These are phyloP conservation scores for Debaryomyces coudertii DNA, from an alignment of 1,139 yeast genomes.

Conservation along the genomic window DNA sequence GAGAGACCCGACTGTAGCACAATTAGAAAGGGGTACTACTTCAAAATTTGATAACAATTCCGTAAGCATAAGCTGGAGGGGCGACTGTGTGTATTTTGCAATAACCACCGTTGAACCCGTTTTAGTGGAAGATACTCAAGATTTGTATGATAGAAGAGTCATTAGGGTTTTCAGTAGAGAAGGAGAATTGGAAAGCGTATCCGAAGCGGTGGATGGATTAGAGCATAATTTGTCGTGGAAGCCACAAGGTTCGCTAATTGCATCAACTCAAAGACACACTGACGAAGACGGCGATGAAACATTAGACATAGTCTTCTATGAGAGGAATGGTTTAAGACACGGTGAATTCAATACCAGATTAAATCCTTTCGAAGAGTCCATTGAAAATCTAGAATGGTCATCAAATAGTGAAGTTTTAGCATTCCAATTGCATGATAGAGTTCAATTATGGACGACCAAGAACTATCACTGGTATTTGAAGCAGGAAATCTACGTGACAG, in stretches of 20 bases:
- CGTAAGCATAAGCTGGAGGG: constrained; percentile 82
- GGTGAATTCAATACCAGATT: constrained; percentile 80
- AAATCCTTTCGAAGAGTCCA: constrained; percentile 45
- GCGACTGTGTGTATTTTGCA: constrained; percentile 86
- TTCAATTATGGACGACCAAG: constrained; percentile 88
- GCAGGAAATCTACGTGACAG: constrained; percentile 59
- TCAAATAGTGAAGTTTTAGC: constrained; percentile 79
- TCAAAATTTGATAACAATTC: constrained; percentile 54
- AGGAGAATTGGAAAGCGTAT: constrained; percentile 78
- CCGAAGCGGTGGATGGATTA: constrained; percentile 87
- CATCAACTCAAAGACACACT: constrained; percentile 68
- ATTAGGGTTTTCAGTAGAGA: constrained; percentile 81
- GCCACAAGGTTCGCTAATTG: constrained; percentile 87
- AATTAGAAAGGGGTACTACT: constrained; percentile 67
- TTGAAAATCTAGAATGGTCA: constrained; percentile 76
- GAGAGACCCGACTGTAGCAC: constrained; percentile 91
- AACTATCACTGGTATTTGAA: constrained; percentile 96
- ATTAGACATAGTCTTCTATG: constrained; percentile 75
- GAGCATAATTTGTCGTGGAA: constrained; percentile 82
- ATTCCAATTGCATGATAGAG: constrained; percentile 57
- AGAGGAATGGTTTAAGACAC: constrained; percentile 89
- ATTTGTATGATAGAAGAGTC: constrained; percentile 64
- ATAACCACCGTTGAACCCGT: constrained; percentile 64
- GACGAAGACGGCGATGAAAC: constrained; percentile 54
- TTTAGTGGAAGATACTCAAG: constrained; percentile 43